phyloP scores from a whole-genome alignment of 176 grass and related monocot species.

The Lolium multiflorum region DNA sequence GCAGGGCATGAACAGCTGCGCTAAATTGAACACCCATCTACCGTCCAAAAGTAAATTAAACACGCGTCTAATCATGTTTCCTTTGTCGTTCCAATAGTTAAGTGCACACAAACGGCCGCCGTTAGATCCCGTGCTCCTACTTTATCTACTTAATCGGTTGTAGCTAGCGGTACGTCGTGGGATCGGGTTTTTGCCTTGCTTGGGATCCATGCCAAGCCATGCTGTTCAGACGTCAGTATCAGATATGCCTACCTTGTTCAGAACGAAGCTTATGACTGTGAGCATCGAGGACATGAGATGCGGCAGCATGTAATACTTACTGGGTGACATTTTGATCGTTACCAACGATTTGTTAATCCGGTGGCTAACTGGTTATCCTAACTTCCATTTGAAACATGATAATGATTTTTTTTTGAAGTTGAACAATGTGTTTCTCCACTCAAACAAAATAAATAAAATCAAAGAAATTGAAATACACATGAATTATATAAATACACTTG shows the following conservation, averaged over 20 bases:
- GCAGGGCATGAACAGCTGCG: neutral
- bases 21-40: conserved; percentile 6
- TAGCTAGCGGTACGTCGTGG: conserved; percentile 1
- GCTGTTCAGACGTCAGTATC: conserved; percentile 48
- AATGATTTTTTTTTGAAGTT: too few relatives aligned
- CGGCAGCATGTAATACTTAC: too few relatives aligned
- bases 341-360: too few relatives aligned
- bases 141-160: conserved; percentile 5
- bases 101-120: conserved; percentile 13
- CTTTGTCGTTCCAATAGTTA: neutral
- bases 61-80: conserved; percentile 17
- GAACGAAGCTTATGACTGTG: neutral
- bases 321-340: too few relatives aligned
- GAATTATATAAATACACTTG: too few relatives aligned
- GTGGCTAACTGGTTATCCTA: too few relatives aligned
- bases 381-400: too few relatives aligned
- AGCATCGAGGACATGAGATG: neutral
- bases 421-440: too few relatives aligned
- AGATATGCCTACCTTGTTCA: neutral
- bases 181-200: conserved; percentile 22
- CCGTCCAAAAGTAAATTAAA: neutral
- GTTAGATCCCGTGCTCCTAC: neutral
- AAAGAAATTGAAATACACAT: too few relatives aligned
- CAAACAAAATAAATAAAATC: too few relatives aligned
- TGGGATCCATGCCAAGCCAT: conserved; percentile 32